Base-by-base conservation (phyloP, 2,329 filamentous ascomycete species). In the Trichoderma brevicompactum region DNA sequence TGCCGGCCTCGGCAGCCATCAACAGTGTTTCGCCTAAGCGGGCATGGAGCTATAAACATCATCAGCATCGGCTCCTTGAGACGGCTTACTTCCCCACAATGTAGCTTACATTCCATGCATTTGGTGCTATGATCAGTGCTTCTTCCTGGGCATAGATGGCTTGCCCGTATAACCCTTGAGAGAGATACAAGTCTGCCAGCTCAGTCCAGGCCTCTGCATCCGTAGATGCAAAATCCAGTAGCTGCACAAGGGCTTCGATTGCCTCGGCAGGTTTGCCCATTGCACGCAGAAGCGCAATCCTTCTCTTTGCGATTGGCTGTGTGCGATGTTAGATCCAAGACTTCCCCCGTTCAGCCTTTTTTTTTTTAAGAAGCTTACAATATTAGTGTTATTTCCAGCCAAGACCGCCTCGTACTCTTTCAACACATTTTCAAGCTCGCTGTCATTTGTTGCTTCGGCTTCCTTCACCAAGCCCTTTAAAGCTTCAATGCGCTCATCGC, bases 151-250 rank as follows among this genome's bases (percentile, higher is more conserved):
- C 90, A 77, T 90, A 97, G 58, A 97, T 88, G 44, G 93, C 91
- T 77, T 98, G 94, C 13, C 88, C 80, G 73, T 91, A 92, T 71
- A 94, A 79, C 0, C 90, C 92, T 74, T 94, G 90, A 19, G 84
- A 83, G 36, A 93, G 83, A 78, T 99, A 98, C 67, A 97, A 79
- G 74, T 97, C 92, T 61, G 92, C 87, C 70, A 98, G 82, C 79
- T 99, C 95, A 60, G 92, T 87, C 95, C 95, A 99, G 9, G 91
- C 89, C 80, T 99, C 95, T 6, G 90, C 89, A 79, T 99, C 95
- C 1, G 92, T 97, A 2, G 95, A 94, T 62, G 89, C 91, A 67
- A 90, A 88, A 74, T 96, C 91, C 53, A 99, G 81, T 34, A 98
- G 83, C 65, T 88, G 84, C 68, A 89, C 87, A 65, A 98, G 79